A percentile compares a stretch with the other conserved stretches of the same genome.
phyloP scores from a whole-genome alignment of 176 grass and related monocot species.

The Paspalum vaginatum region DNA sequence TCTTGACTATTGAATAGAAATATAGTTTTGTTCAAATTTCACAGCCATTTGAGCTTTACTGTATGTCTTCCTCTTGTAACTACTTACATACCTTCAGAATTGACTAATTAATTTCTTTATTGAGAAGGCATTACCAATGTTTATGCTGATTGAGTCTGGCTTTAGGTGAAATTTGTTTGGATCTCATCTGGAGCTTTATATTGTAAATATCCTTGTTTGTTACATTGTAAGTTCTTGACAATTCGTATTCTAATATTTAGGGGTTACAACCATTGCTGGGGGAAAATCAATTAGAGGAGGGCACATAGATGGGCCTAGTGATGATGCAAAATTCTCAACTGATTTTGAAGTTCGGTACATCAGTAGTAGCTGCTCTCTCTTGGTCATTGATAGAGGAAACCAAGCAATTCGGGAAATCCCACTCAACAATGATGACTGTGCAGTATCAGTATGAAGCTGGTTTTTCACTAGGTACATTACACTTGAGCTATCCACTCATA shows the following conservation, averaged over 20 bases:
- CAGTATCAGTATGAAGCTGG: conserved; percentile 74
- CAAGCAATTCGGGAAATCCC: conserved; percentile 94
- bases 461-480: conserved; percentile 85
- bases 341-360: conserved; percentile 91
- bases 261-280: conserved; percentile 94
- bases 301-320: conserved; percentile 82
- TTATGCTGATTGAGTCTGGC: conserved; percentile 24
- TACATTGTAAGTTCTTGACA: conserved; percentile 21
- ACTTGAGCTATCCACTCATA: conserved; percentile 11
- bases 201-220: neutral
- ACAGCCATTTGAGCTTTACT: neutral
- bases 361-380: conserved; percentile 87
- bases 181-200: neutral
- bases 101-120: conserved; percentile 6
- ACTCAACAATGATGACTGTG: conserved; percentile 80
- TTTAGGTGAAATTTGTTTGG: conserved; percentile 7
- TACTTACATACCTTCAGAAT: neutral
- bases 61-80: conserved; percentile 1
- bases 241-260: conserved; percentile 44
- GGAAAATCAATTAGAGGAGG: conserved; percentile 79
- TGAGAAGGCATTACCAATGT: neutral
- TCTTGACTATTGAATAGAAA: neutral
- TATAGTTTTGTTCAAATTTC: conserved; percentile 4
- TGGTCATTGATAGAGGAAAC: conserved; percentile 92
- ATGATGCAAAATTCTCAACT: conserved; percentile 94